phyloP scores from a whole-genome alignment of 306 rosid species.

The Vigna angularis region DNA sequence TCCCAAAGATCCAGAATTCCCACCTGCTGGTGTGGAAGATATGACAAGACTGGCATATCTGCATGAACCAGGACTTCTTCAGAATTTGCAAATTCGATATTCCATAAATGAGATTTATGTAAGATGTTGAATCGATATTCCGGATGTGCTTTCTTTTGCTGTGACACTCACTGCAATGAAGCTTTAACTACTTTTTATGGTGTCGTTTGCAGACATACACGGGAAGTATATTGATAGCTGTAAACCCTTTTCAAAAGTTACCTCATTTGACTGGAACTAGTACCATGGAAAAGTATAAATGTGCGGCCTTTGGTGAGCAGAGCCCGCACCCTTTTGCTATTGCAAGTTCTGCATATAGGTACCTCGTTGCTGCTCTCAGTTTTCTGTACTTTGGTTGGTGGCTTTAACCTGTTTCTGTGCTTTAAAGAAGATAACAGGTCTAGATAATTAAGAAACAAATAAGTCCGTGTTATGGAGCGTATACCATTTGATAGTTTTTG shows the following conservation, averaged over 20 bases:
- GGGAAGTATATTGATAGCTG: conserved; percentile 93
- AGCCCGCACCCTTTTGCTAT: conserved; percentile 98
- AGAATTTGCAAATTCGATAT: conserved; percentile 75
- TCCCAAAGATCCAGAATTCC: conserved; percentile 97
- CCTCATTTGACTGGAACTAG: conserved; percentile 75
- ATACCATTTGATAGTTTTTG: background rate
- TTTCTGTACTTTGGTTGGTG: conserved; percentile 23
- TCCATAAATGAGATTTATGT: conserved; percentile 81
- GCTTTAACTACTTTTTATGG: conserved; percentile 45
- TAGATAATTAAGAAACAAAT: background rate
- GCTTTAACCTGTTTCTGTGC: conserved; percentile 7
- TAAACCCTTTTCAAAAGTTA: conserved; percentile 89
- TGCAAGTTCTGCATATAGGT: conserved; percentile 97
- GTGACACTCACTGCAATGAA: conserved; percentile 16
- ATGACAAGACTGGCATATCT: conserved; percentile 96
- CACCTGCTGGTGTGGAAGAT: conserved; percentile 83
- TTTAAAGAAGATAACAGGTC: background rate
- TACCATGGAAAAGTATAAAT: conserved; percentile 83
- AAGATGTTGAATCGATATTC: conserved; percentile 44
- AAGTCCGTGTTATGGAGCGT: background rate
- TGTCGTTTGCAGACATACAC: conserved; percentile 85
- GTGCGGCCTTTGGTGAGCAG: conserved; percentile 80
- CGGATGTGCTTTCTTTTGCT: background rate
- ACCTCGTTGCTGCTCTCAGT: conserved; percentile 42
- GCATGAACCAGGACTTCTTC: conserved; percentile 95